Percentiles rank a stretch among this genome's conserved stretches.
These are phyloP conservation scores for Alloteropsis angusta DNA, from an alignment of 202 grass and related monocot species.

Conservation along the genomic window DNA sequence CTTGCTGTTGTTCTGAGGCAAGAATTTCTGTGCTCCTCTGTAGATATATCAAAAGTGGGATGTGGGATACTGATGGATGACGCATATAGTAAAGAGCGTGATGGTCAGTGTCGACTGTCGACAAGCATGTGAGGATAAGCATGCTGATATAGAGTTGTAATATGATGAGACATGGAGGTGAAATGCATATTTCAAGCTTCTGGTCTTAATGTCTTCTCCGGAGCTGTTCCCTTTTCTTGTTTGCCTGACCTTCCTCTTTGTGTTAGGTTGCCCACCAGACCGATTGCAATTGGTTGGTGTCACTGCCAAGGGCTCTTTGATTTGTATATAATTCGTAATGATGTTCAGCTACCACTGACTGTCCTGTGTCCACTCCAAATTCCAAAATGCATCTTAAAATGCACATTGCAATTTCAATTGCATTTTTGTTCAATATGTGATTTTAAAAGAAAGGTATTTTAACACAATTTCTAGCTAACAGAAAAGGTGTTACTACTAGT, in stretches of 20 bases:
- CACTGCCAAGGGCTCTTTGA: neutral
- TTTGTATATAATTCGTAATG: neutral
- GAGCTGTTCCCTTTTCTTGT: neutral
- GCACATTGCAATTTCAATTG: neutral
- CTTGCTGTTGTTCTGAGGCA: slow-evolving; percentile 68
- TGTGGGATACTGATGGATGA: neutral
- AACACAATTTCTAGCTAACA: no score
- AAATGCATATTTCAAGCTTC: slow-evolving; percentile 28
- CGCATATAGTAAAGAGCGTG: slow-evolving; percentile 20
- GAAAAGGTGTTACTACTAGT: no score
- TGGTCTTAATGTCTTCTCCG: neutral
- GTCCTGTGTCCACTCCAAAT: neutral
- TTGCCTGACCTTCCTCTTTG: neutral
- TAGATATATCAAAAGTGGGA: slow-evolving; percentile 27
- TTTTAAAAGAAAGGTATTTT: no score
- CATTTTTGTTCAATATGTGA: neutral
- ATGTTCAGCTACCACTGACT: neutral
- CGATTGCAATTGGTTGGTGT: neutral
- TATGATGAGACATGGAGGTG: slow-evolving; percentile 20
- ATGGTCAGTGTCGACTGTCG: slow-evolving; percentile 7
- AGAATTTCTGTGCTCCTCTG: neutral
- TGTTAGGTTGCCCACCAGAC: neutral
- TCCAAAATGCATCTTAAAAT: neutral
- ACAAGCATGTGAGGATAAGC: slow-evolving; percentile 25
- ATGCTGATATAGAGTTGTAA: slow-evolving; percentile 49